Conservation (phyloP, 2,329 filamentous ascomycete species). For the Diaporthe sp. region DNA sequence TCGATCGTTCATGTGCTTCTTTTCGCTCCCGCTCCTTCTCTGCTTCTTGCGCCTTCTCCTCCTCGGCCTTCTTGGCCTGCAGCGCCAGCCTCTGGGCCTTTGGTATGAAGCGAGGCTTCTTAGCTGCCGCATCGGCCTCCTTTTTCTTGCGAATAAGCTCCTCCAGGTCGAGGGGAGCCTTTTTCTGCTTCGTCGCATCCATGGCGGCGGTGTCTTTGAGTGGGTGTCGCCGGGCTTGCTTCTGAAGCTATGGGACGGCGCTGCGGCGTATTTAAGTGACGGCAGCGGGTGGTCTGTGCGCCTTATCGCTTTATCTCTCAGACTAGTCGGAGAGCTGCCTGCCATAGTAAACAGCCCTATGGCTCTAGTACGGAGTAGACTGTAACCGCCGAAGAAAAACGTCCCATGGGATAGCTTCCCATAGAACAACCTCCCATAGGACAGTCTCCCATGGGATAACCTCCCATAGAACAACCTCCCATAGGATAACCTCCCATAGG, state of each 20-base stretch:
- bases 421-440: background rate
- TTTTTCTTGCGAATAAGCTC: constrained; percentile 88
- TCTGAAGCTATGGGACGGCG: background rate
- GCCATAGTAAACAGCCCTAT: background rate
- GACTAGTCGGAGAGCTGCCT: background rate
- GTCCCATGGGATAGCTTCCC: constrained; percentile 2
- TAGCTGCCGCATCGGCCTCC: constrained; percentile 84
- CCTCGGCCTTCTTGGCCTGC: constrained; percentile 81
- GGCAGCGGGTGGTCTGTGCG: background rate
- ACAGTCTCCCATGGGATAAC: background rate
- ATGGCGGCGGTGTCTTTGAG: constrained; percentile 27
- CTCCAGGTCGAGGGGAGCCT: constrained; percentile 81
- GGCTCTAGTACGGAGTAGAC: background rate
- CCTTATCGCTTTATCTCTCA: constrained; percentile 4
- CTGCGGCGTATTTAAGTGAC: background rate
- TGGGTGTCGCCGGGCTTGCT: background rate
- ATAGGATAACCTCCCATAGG: background rate
- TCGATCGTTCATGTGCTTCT: constrained; percentile 45
- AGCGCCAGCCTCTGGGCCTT: constrained; percentile 86
- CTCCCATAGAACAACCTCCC: background rate
- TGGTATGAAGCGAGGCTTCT: constrained; percentile 90
- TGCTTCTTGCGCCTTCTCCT: constrained; percentile 66
- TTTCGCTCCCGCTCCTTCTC: constrained; percentile 69
- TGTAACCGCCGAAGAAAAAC: background rate
- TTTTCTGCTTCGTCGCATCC: constrained; percentile 42